A percentile compares a stretch with the other conserved stretches of the same genome.
These are phyloP conservation scores for Pleurostoma richardsiae DNA, from an alignment of 2,329 filamentous ascomycete species.

Conservation along the genomic window DNA sequence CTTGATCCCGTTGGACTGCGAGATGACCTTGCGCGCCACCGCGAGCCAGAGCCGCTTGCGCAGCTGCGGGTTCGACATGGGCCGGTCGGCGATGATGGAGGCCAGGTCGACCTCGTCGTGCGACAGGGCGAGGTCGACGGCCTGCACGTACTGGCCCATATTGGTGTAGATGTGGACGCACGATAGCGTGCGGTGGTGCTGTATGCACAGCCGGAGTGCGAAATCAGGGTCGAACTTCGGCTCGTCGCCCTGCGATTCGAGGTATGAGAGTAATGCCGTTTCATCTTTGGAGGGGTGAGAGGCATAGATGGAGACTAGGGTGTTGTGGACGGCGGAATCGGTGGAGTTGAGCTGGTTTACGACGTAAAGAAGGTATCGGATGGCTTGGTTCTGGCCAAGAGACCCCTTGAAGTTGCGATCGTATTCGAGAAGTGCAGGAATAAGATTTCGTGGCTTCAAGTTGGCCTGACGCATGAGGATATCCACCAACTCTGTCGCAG, in stretches of 20 bases:
- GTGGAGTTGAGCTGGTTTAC: conserved; percentile 80
- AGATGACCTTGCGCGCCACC: conserved; percentile 91
- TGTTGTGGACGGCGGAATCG: conserved; percentile 90
- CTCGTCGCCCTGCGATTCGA: conserved; percentile 84
- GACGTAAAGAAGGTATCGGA: conserved; percentile 89
- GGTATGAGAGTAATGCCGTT: conserved; percentile 77
- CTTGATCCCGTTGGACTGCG: conserved; percentile 81
- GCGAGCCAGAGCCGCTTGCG: conserved; percentile 95
- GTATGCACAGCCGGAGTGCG: conserved; percentile 89
- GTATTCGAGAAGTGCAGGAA: conserved; percentile 91
- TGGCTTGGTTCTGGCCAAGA: conserved; percentile 77
- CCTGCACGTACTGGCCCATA: conserved; percentile 92
- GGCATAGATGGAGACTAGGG: conserved; percentile 91
- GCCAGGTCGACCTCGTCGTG: conserved; percentile 89
- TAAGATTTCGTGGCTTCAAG: conserved; percentile 79
- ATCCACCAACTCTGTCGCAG: conserved; percentile 81
- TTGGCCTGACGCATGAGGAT: conserved; percentile 89
- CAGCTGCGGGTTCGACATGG: conserved; percentile 70
- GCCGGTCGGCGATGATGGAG: conserved; percentile 80
- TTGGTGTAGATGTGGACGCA: conserved; percentile 96
- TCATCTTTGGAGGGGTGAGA: conserved; percentile 81
- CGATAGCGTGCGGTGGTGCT: conserved; percentile 86
- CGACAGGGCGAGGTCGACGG: conserved; percentile 86
- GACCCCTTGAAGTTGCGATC: conserved; percentile 70
- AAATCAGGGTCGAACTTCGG: conserved; percentile 93